These are phyloP conservation scores for Cyclospora cayetanensis DNA, from an alignment of 169 alveolate species.

Conservation along the genomic window DNA sequence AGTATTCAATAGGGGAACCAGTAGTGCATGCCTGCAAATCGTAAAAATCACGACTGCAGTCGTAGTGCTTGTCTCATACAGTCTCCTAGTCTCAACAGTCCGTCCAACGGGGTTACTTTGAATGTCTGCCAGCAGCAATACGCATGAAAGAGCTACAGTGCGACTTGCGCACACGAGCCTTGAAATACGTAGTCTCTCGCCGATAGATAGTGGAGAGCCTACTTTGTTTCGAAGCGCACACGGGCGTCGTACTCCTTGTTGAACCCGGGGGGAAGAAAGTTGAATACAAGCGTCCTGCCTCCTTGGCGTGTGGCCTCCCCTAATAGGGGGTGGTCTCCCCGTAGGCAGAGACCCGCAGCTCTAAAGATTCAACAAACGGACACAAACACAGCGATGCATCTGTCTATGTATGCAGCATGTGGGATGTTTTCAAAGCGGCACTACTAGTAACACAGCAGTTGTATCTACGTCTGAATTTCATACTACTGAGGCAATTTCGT, in stretches of 20 bases:
- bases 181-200: no score
- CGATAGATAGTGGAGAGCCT: neutral
- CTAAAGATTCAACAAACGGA: no score
- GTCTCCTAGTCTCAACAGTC: no score
- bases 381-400: neutral
- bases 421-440: neutral
- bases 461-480: neutral
- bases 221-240: constrained; percentile 62
- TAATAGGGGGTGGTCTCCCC: constrained; percentile 52
- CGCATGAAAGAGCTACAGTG: no score
- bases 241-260: constrained; percentile 65
- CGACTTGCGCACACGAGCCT: no score
- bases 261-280: constrained; percentile 63
- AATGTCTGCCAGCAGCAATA: no score
- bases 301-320: constrained; percentile 69
- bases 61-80: no score
- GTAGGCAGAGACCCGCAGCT: constrained; percentile 61
- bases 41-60: no score
- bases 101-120: no score
- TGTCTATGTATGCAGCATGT: neutral
- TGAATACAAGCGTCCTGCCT: constrained; percentile 56
- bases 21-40: constrained; percentile 66
- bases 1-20: constrained; percentile 63
- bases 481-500: neutral
- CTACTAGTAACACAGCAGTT: neutral